Percentiles rank a stretch among this genome's conserved stretches.
phyloP scores from a whole-genome alignment of 2,329 filamentous ascomycete genomes.

The Thelonectria discophora region DNA sequence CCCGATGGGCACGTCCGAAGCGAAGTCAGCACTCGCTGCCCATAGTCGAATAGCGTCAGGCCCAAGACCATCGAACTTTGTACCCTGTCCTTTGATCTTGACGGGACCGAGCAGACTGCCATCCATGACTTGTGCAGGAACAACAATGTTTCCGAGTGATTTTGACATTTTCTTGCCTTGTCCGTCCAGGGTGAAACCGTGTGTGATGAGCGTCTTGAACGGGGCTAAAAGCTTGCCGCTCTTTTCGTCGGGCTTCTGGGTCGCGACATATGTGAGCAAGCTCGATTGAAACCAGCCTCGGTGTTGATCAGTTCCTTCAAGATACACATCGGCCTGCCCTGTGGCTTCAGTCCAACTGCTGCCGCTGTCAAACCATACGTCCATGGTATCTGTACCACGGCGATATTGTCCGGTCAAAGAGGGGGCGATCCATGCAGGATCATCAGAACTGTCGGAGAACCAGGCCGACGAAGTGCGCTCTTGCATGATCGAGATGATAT shows the following conservation, averaged over 20 bases:
- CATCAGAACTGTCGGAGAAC: conserved; percentile 85
- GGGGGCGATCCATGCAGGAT: conserved; percentile 78
- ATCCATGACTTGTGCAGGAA: conserved; percentile 83
- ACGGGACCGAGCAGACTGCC: conserved; percentile 78
- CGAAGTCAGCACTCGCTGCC: conserved; percentile 93
- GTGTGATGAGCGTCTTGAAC: conserved; percentile 90
- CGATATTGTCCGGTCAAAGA: conserved; percentile 69
- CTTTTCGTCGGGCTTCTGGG: conserved; percentile 54
- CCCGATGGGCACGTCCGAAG: conserved; percentile 84
- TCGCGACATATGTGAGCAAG: conserved; percentile 83
- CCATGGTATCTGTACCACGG: conserved; percentile 94
- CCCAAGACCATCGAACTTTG: conserved; percentile 75
- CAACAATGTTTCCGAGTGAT: conserved; percentile 88
- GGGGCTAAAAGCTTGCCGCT: conserved; percentile 60
- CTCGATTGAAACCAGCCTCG: conserved; percentile 99
- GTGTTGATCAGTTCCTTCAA: conserved; percentile 96
- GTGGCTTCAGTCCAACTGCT: conserved; percentile 81
- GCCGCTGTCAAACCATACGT: conserved; percentile 99
- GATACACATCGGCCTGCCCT: conserved; percentile 80
- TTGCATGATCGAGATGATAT: conserved; percentile 83
- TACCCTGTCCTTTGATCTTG: conserved; percentile 60
- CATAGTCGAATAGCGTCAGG: conserved; percentile 89
- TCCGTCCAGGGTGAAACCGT: conserved; percentile 92
- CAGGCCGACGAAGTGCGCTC: conserved; percentile 87
- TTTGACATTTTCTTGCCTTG: conserved; percentile 99